Evolutionary conservation across 306 rosid genomes (phyloP), one percentile per base, ranked within the genome.

Genomic region (Casuarina cunninghamiana): DNA sequence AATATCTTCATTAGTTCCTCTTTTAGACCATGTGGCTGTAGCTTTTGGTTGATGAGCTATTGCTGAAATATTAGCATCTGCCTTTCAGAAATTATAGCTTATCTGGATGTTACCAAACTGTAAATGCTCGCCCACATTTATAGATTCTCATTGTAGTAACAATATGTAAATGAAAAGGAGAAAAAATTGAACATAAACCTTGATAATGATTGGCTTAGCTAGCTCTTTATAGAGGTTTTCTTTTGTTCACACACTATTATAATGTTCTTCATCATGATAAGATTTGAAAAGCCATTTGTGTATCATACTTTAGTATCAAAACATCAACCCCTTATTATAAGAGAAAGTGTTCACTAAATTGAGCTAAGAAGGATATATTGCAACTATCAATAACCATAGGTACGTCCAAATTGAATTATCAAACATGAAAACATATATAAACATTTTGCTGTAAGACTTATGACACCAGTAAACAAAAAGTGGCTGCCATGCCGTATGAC

Each of bases 211-310:
- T 75, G 89, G 78, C 87, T 83, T 87, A 54, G 93, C 92, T 70
- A 93, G 90, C 39, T 96, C 93, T 80, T 81, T 87, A 76, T 87
- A 81, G 49, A 90, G 86, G 83, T 92, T 96, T 83, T 87, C 92
- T 88, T 87, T 90, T 77, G 69, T 73, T 53, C 93, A 87, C 81
- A 92, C 91, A 81, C 93, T 92, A 75, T 92, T 90, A 70, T 92
- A 92, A 85, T 92, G 97, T 80, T 92, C 97, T 42, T 87, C 93
- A 53, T 92, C 93, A 32, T 92, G 97, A 83, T 92, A 90, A 73
- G 93, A 92, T 75, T 93, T 92, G 82, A 75, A 69, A 80, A 84
- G 43, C 49, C 75, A 79, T 41, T 66, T 61, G 37, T 35, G 77
- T 67, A 61, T 44, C 7, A 55, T 32, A 63, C 37, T 55, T 19